Percentiles rank a stretch among this genome's conserved stretches.
Evolutionary conservation across 1,284 basidiomycete species (phyloP).

Genomic region (Trichosporon sp.): DNA sequence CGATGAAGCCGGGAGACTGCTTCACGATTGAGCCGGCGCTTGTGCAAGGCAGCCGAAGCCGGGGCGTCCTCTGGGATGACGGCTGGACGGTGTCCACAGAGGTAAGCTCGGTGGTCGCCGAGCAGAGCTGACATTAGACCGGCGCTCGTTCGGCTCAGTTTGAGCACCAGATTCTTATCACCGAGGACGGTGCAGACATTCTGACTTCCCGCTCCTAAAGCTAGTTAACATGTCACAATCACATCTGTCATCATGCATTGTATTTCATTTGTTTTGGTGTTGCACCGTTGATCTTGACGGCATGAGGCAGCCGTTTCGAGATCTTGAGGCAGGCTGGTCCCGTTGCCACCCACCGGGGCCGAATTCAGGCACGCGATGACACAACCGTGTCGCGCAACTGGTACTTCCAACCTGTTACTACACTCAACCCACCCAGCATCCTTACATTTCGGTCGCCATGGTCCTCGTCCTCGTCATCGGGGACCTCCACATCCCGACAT

Average conservation of each 20-base stretch:
- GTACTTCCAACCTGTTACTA: not conserved
- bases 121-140: slow-evolving; percentile 25
- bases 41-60: slow-evolving; percentile 63
- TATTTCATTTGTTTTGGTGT: not conserved
- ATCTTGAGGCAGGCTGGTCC: too few relatives aligned
- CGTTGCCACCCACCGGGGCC: not conserved
- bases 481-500: slow-evolving; percentile 87
- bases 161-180: slow-evolving; percentile 81
- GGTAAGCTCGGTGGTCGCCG: slow-evolving; percentile 48
- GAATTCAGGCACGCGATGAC: slow-evolving; percentile 1
- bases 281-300: too few relatives aligned
- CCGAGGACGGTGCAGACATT: slow-evolving; percentile 62
- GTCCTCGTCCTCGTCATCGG: slow-evolving; percentile 91
- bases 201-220: slow-evolving; percentile 49
- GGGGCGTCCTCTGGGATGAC: slow-evolving; percentile 72
- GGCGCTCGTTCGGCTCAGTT: slow-evolving; percentile 75
- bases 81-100: slow-evolving; percentile 82
- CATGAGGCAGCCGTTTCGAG: too few relatives aligned
- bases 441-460: slow-evolving; percentile 42
- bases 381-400: not conserved
- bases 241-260: not conserved
- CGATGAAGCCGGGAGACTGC: slow-evolving; percentile 75
- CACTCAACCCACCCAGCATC: not conserved
- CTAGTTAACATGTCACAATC: not conserved
- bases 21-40: slow-evolving; percentile 85